Evolutionary conservation across 768 basidiomycete species (phyloP).

Genomic region (Rhodotorula sphaerocarpa): DNA sequence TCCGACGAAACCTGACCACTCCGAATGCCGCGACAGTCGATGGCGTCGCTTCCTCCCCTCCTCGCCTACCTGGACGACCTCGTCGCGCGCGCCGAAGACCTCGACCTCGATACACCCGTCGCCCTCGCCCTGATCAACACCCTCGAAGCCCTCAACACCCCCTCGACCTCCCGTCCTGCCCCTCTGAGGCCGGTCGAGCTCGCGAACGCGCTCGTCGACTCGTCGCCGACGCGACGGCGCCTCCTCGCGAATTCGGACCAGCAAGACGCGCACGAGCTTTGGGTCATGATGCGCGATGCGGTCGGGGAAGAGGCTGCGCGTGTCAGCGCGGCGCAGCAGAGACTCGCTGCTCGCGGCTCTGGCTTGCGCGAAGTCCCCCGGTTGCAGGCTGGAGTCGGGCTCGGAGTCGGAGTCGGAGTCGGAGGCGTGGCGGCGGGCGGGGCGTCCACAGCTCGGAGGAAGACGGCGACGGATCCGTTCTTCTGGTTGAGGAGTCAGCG

Average conservation of each 20-base stretch:
- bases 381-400: neutral
- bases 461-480: slow-evolving; percentile 63
- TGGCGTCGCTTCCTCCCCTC: slow-evolving; percentile 77
- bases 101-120: slow-evolving; percentile 13
- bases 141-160: slow-evolving; percentile 43
- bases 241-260: slow-evolving; percentile 59
- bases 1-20: slow-evolving; percentile 4
- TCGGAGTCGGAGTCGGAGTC: neutral
- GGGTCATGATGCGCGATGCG: slow-evolving; percentile 81
- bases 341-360: slow-evolving; percentile 24
- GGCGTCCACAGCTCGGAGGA: too few relatives aligned
- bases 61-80: slow-evolving; percentile 62
- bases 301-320: slow-evolving; percentile 73
- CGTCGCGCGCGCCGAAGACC: slow-evolving; percentile 5
- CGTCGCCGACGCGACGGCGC: slow-evolving; percentile 6
- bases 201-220: slow-evolving; percentile 29
- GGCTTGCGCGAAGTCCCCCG: neutral
- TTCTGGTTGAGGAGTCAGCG: slow-evolving; percentile 86
- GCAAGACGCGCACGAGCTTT: slow-evolving; percentile 97
- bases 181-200: slow-evolving; percentile 32
- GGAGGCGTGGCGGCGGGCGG: neutral
- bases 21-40: slow-evolving; percentile 50
- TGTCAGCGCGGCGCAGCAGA: slow-evolving; percentile 49
- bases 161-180: slow-evolving; percentile 32
- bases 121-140: slow-evolving; percentile 16